A percentile compares a stretch with the other conserved stretches of the same genome.
Conservation (phyloP, 1,284 basidiomycete genomes). For the Puccinia horiana region DNA sequence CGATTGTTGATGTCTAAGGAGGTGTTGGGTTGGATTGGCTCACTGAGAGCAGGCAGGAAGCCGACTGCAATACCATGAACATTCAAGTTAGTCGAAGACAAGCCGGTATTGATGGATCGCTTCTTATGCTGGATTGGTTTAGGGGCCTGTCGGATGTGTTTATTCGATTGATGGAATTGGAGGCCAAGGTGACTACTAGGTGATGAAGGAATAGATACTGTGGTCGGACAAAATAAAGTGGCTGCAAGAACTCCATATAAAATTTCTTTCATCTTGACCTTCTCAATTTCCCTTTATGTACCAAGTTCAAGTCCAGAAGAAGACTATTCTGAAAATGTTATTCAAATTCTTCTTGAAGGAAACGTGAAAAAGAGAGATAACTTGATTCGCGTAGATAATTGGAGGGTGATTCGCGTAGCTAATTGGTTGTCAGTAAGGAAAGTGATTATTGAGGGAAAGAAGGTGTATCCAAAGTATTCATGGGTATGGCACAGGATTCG, state of each 20-base stretch:
- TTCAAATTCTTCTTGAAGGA: not conserved
- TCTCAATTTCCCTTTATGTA: not conserved
- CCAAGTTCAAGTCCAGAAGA: too few species aligned
- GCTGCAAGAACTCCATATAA: not conserved
- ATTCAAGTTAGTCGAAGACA: constrained; percentile 28
- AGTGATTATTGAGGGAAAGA: not conserved
- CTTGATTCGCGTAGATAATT: not conserved
- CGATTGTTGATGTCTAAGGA: constrained; percentile 32
- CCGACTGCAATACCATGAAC: constrained; percentile 38
- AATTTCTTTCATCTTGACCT: not conserved
- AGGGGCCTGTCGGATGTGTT: not conserved
- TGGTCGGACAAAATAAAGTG: not conserved
- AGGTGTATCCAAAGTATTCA: not conserved
- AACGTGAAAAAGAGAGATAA: not conserved
- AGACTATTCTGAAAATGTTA: not conserved
- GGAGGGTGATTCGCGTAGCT: too few species aligned
- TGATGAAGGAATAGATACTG: not conserved
- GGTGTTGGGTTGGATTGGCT: constrained; percentile 37
- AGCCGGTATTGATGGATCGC: constrained; percentile 3
- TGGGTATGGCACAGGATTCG: not conserved
- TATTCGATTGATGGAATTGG: not conserved
- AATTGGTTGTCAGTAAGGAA: not conserved
- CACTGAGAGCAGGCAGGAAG: constrained; percentile 34
- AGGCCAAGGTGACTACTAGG: not conserved
- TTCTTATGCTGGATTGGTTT: not conserved